Evolutionary conservation across 768 basidiomycete genomes (phyloP).

Genomic region (Serpula lacrymans): DNA sequence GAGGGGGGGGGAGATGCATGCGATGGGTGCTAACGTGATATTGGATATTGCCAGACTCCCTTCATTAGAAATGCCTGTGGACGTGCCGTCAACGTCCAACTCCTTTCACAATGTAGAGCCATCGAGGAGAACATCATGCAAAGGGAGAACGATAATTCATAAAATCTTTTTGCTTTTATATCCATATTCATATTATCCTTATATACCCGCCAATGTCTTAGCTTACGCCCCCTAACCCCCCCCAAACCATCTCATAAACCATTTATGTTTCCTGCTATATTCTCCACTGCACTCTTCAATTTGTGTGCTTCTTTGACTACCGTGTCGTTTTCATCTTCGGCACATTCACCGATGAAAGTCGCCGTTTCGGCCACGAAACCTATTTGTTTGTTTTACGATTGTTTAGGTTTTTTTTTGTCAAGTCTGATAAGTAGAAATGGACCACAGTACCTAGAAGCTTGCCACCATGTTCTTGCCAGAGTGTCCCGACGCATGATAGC

Average conservation of each 20-base stretch:
- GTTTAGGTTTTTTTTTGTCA: constrained; percentile 2
- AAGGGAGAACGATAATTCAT: constrained; percentile 10
- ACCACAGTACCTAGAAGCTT: constrained; percentile 67
- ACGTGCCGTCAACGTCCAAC: constrained; percentile 60
- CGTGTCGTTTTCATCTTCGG: constrained; percentile 83
- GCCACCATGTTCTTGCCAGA: constrained; percentile 77
- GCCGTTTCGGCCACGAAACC: constrained; percentile 79
- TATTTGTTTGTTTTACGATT: too few relatives aligned
- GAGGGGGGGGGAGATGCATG: too few relatives aligned
- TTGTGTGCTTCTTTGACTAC: constrained; percentile 69
- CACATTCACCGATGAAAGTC: constrained; percentile 83
- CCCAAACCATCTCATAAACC: constrained; percentile 26
- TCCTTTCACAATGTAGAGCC: constrained; percentile 63
- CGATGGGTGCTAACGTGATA: constrained; percentile 3
- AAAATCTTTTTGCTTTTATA: too few relatives aligned
- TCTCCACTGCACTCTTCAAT: constrained; percentile 71
- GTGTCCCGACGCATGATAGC: constrained; percentile 57
- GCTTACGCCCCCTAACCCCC: too few relatives aligned
- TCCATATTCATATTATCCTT: too few relatives aligned
- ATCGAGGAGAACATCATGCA: constrained; percentile 49
- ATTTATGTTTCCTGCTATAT: constrained; percentile 57
- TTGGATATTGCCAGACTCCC: constrained; percentile 39
- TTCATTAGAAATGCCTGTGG: constrained; percentile 70
- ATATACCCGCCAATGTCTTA: too few relatives aligned
- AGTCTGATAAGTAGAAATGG: background rate